Evolutionary conservation across 176 grass and related monocot genomes (phyloP), one percentile per base, ranked within the genome.

Genomic region (Olyra latifolia): DNA sequence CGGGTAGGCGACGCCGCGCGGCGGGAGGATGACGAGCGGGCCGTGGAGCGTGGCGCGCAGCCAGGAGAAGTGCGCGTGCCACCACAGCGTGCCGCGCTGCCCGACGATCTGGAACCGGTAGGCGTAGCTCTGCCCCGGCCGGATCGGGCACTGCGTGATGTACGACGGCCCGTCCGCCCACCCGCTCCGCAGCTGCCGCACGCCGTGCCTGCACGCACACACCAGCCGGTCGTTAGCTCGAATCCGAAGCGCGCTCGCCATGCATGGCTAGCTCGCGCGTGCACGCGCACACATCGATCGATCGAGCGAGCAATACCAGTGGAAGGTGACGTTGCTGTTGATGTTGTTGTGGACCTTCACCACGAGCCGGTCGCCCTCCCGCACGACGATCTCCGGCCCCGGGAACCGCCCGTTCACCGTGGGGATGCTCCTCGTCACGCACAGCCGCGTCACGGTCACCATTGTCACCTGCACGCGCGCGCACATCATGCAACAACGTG

Each of bases 21-120:
- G 78, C 8, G 84, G 91, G 28, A 90, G 77, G 80, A 93, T 82
- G 84, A 93, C 75, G 48, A 93, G 62, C 5, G 87, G 72, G 0
- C 91, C 91, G 49, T 90, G 69, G 23, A 93, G 81, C 12, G 87
- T 93, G 81, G 81, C 77, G 46, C 91, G 81, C 7, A 93, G 84
- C 84, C 87, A 89, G 27, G 91, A 93, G 66, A 87, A 69, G 76
- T 93, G 91, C 2, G 87, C 87, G 80, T 92, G 87, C 90, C 90
- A 92, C 81, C 87, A 92, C 29, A 92, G 87, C 24, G 90, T 92
- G 40, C 91, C 91, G 10, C 91, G 80, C 66, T 93, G 91, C 8
- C 87, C 83, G 9, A 68, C 38, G 27, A 92, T 4, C 20, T 49
- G 55, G 80, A 92, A 92, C 30, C 65, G 0, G 69, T 92, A 92